These are phyloP conservation scores for Ochromonas danica DNA, from an alignment of 108 stramenopile genomes.

Conservation along the genomic window DNA sequence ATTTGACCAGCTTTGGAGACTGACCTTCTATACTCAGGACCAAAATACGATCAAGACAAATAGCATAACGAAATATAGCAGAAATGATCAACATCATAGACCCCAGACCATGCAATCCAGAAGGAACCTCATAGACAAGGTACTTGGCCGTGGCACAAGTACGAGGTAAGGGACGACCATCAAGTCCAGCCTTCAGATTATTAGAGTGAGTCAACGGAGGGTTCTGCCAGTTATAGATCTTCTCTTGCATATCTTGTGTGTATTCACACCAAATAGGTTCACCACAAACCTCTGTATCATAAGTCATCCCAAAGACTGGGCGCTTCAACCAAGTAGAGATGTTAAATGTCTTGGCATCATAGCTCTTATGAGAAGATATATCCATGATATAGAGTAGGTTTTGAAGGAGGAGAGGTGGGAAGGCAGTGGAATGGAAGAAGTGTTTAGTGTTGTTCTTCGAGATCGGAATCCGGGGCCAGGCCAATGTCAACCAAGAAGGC, in stretches of 20 bases:
- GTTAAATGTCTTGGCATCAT: neutral
- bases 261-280: neutral
- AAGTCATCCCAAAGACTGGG: neutral
- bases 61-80: constrained; percentile 5
- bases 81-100: neutral
- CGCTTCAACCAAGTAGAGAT: neutral
- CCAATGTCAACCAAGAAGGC: neutral
- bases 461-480: neutral
- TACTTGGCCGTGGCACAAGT: constrained; percentile 20
- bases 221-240: neutral
- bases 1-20: neutral
- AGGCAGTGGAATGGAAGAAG: too few species aligned
- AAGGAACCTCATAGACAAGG: constrained; percentile 1
- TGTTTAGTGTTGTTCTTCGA: too few species aligned
- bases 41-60: constrained; percentile 19
- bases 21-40: neutral
- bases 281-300: neutral
- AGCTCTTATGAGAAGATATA: too few species aligned
- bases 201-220: neutral
- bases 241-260: neutral
- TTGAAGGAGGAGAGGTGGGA: too few species aligned
- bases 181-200: neutral
- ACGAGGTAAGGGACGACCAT: neutral
- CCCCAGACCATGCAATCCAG: constrained; percentile 8
- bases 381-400: too few species aligned